Conservation (phyloP, 805 yeast species). For the Yarrowia sp. region DNA sequence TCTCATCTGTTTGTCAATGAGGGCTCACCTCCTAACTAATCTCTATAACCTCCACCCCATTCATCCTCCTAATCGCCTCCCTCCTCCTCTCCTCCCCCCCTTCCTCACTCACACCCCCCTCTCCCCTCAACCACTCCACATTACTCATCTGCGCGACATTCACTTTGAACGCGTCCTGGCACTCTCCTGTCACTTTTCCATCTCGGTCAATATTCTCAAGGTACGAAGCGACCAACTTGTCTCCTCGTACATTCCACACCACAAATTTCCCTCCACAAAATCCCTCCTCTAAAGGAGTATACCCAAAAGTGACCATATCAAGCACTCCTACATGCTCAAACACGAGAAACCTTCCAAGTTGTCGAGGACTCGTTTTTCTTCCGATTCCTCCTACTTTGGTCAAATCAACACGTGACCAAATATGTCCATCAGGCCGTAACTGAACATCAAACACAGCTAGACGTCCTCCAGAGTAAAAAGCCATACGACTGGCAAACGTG, state of each 20-base stretch:
- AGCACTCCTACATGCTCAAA: neutral
- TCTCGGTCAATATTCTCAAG: neutral
- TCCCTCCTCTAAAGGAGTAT: neutral
- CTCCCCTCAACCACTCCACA: neutral
- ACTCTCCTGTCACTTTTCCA: neutral
- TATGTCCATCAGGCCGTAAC: neutral
- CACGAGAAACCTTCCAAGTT: neutral
- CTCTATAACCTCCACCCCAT: too few relatives aligned
- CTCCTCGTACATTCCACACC: neutral
- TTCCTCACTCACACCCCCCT: too few relatives aligned
- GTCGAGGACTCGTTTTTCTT: neutral
- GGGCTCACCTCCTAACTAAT: too few relatives aligned
- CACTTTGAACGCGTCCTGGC: neutral
- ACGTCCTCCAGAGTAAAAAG: neutral
- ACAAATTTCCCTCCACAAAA: conserved; percentile 7
- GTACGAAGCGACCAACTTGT: neutral
- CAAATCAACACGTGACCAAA: conserved; percentile 8
- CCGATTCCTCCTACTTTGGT: conserved; percentile 1
- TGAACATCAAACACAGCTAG: conserved; percentile 9
- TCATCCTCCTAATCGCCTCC: too few relatives aligned
- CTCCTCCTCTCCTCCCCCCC: too few relatives aligned
- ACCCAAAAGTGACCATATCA: conserved; percentile 8
- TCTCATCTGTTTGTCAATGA: too few relatives aligned
- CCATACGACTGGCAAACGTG: conserved; percentile 17
- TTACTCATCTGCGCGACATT: neutral